Percentiles rank a stretch among this genome's conserved stretches.
phyloP scores from a whole-genome alignment of 2,329 filamentous ascomycete genomes.

The Arthrobotrys megalospora region DNA sequence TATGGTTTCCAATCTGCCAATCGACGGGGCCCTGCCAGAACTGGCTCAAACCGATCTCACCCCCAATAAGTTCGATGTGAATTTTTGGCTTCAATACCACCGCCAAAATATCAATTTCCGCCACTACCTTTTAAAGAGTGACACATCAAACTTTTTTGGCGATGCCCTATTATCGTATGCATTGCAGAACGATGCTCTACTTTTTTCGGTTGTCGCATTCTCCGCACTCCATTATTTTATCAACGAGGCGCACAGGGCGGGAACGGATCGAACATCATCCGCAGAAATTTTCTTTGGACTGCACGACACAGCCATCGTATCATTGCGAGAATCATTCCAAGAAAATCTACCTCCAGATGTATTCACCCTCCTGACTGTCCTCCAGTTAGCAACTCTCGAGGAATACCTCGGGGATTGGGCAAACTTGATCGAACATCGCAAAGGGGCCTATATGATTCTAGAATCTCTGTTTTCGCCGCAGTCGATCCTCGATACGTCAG shows the following conservation, averaged over 20 bases:
- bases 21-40: conserved; percentile 65
- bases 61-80: conserved; percentile 78
- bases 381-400: conserved; percentile 95
- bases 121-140: conserved; percentile 84
- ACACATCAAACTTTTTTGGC: conserved; percentile 81
- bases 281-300: conserved; percentile 86
- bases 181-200: conserved; percentile 81
- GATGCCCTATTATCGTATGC: conserved; percentile 80
- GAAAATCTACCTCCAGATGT: conserved; percentile 79
- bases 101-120: conserved; percentile 82
- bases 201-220: conserved; percentile 90
- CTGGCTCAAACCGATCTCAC: conserved; percentile 68
- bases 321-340: conserved; percentile 80
- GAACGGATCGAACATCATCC: conserved; percentile 64
- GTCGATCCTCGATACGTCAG: conserved; percentile 78
- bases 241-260: conserved; percentile 76
- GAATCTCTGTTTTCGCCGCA: conserved; percentile 83
- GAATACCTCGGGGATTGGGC: conserved; percentile 97
- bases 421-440: conserved; percentile 91
- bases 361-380: conserved; percentile 84
- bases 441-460: conserved; percentile 86
- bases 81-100: conserved; percentile 84
- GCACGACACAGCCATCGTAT: conserved; percentile 87
- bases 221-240: conserved; percentile 88
- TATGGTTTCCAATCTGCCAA: conserved; percentile 8